phyloP scores from a whole-genome alignment of 768 basidiomycete genomes.

The Albatrellus ellisii region DNA sequence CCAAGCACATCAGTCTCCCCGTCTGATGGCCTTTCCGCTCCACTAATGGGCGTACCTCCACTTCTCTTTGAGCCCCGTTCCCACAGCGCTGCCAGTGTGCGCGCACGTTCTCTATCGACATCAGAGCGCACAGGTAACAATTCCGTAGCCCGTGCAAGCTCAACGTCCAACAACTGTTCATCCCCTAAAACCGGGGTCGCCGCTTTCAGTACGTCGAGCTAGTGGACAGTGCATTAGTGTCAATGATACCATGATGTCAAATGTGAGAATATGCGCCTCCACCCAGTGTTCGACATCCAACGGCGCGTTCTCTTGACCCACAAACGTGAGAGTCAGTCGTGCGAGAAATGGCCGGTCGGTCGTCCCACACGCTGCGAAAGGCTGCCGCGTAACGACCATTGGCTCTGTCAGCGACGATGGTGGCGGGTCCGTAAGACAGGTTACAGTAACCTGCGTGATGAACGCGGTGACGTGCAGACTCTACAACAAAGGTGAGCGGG shows the following conservation, averaged over 20 bases:
- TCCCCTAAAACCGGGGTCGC: slow-evolving; percentile 27
- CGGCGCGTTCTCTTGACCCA: slow-evolving; percentile 25
- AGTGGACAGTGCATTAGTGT: slow-evolving; percentile 1
- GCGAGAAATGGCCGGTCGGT: slow-evolving; percentile 34
- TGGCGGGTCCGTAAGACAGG: slow-evolving; percentile 25
- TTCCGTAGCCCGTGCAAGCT: slow-evolving; percentile 30
- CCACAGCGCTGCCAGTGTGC: slow-evolving; percentile 10
- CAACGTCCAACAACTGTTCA: slow-evolving; percentile 37
- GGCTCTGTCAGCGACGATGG: slow-evolving; percentile 22
- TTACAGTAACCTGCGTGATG: slow-evolving; percentile 22
- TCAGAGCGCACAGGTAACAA: slow-evolving; percentile 21
- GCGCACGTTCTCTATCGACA: slow-evolving; percentile 7
- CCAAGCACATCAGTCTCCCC: no score
- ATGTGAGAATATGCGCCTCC: slow-evolving; percentile 23
- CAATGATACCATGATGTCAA: neutral
- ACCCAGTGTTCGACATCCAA: slow-evolving; percentile 40
- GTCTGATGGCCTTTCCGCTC: no score
- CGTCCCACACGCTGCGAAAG: slow-evolving; percentile 23
- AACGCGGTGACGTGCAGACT: slow-evolving; percentile 23
- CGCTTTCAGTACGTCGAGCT: slow-evolving; percentile 31
- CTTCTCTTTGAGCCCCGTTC: no score
- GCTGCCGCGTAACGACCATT: slow-evolving; percentile 16
- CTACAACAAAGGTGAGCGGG: slow-evolving; percentile 12
- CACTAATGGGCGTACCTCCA: no score
- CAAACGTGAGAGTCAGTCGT: slow-evolving; percentile 27